Conservation (phyloP, 352 stramenopile genomes). For the Pythium apleroticum region DNA sequence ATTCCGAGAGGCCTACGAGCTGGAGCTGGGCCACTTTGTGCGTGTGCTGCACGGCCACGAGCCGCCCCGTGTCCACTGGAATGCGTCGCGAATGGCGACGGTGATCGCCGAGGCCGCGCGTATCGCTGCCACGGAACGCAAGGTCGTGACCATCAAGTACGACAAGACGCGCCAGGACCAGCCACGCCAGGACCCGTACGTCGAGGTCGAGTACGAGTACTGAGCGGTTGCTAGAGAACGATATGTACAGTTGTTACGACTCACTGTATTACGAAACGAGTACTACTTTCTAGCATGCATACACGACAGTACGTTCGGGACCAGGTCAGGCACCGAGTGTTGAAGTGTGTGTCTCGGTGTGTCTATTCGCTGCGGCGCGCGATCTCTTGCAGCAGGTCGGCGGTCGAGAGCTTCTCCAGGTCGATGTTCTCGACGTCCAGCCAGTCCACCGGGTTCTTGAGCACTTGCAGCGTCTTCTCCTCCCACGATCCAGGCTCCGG, state of each 20-base stretch:
- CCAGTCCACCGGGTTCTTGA: conserved; percentile 95
- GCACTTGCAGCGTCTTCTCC: conserved; percentile 92
- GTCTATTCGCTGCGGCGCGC: conserved; percentile 57
- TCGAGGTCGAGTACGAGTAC: conserved; percentile 53
- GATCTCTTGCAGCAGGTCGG: conserved; percentile 75
- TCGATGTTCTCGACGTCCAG: conserved; percentile 82
- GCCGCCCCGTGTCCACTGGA: conserved; percentile 62
- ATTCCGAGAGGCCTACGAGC: conserved; percentile 84
- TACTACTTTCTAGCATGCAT: conserved; percentile 7
- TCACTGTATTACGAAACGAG: conserved; percentile 41
- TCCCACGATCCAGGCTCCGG: conserved; percentile 90
- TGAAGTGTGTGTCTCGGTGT: background rate
- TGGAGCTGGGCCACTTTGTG: conserved; percentile 86
- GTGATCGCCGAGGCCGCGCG: conserved; percentile 73
- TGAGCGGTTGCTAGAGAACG: background rate
- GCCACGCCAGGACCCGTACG: conserved; percentile 41
- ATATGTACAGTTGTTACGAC: conserved; percentile 19
- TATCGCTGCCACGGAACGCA: conserved; percentile 60
- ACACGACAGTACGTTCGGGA: background rate
- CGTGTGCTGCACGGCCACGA: conserved; percentile 43
- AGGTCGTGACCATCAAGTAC: conserved; percentile 68
- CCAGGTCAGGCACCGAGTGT: no score
- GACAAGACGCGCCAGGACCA: conserved; percentile 46
- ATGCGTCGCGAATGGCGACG: conserved; percentile 73
- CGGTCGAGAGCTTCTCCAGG: conserved; percentile 66